Evolutionary conservation across 768 basidiomycete species (phyloP).

Genomic region (Lyophyllum decastes): DNA sequence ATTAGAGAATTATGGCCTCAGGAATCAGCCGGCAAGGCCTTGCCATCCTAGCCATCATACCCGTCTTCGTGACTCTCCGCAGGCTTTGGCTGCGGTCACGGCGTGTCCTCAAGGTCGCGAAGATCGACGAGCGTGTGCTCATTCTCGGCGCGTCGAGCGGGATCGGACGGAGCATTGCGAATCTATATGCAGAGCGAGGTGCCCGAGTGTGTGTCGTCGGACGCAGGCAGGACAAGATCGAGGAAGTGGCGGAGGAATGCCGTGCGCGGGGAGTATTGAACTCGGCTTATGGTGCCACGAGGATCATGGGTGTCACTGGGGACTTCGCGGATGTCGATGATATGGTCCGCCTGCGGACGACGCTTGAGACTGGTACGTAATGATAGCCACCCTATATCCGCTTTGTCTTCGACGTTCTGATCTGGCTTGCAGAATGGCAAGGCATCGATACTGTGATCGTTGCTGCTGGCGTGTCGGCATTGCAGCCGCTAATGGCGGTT

Average conservation of each 20-base stretch:
- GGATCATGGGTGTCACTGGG: slow-evolving; percentile 51
- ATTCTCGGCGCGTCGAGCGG: slow-evolving; percentile 86
- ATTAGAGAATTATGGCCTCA: slow-evolving; percentile 7
- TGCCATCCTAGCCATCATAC: slow-evolving; percentile 25
- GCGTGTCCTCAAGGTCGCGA: slow-evolving; percentile 10
- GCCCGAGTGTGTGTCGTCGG: slow-evolving; percentile 77
- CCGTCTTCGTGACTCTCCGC: slow-evolving; percentile 23
- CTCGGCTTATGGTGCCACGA: slow-evolving; percentile 14
- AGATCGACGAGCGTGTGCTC: slow-evolving; percentile 65
- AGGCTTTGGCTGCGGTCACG: slow-evolving; percentile 16
- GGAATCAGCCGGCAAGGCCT: slow-evolving; percentile 18
- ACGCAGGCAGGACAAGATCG: slow-evolving; percentile 54
- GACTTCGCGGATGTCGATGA: slow-evolving; percentile 71
- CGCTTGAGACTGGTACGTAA: slow-evolving; percentile 54
- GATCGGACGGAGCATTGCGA: slow-evolving; percentile 72
- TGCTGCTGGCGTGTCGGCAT: slow-evolving; percentile 81
- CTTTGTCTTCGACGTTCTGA: neutral
- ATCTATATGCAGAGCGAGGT: slow-evolving; percentile 72
- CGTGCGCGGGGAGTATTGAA: slow-evolving; percentile 18
- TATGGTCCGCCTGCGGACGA: slow-evolving; percentile 59
- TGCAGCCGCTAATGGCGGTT: slow-evolving; percentile 72
- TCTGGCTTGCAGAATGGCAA: slow-evolving; percentile 60
- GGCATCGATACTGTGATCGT: slow-evolving; percentile 85
- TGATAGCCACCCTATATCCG: neutral
- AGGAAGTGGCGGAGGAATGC: slow-evolving; percentile 66